A percentile compares a stretch with the other conserved stretches of the same genome.
Evolutionary conservation across 306 rosid genomes (phyloP).

Genomic region (Citrullus amarus): DNA sequence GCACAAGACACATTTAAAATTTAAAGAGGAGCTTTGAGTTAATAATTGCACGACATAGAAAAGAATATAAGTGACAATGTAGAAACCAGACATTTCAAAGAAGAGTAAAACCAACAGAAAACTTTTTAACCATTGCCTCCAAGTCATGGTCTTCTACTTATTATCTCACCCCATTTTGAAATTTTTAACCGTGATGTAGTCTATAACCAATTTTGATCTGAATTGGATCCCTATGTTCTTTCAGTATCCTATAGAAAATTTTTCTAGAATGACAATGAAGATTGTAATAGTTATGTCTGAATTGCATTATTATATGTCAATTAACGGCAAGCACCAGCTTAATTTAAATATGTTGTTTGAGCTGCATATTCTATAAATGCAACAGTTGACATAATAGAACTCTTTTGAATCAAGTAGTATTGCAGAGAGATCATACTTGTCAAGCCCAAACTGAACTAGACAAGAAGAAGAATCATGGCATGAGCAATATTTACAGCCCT

Average conservation of each 20-base stretch:
- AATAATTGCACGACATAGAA: neutral
- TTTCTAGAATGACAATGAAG: neutral
- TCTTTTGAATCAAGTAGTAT: neutral
- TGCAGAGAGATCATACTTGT: constrained; percentile 36
- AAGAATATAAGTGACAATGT: neutral
- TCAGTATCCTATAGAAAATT: neutral
- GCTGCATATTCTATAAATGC: neutral
- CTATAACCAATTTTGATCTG: neutral
- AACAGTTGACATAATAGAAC: constrained; percentile 6
- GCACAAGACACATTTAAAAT: neutral
- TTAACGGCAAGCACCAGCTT: neutral
- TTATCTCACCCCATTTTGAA: neutral
- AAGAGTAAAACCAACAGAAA: neutral
- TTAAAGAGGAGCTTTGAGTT: neutral
- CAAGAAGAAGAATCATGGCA: constrained; percentile 87
- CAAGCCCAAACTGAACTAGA: constrained; percentile 79
- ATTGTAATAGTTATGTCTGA: neutral
- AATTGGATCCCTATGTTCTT: neutral
- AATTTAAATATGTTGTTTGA: neutral
- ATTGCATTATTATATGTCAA: neutral
- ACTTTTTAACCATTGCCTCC: neutral
- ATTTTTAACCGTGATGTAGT: neutral
- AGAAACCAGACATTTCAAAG: neutral
- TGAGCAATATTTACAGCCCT: constrained; percentile 87
- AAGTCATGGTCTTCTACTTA: neutral